Evolutionary conservation across 305 asterid species (phyloP).

Genomic region (Fraxinus dipetala): DNA sequence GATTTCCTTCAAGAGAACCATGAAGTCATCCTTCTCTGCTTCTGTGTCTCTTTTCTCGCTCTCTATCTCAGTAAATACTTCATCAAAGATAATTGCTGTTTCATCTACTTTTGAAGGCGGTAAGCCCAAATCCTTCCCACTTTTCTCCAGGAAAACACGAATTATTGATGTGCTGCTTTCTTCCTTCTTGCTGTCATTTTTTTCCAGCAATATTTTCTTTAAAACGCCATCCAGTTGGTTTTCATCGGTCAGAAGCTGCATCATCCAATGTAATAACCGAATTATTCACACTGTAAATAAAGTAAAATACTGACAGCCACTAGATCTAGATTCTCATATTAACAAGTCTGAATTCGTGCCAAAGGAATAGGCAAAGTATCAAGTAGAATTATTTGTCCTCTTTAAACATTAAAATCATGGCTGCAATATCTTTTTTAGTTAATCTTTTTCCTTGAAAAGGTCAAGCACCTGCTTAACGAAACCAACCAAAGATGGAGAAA

Average conservation of each 20-base stretch:
- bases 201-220: constrained; percentile 33
- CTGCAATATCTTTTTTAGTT: background rate
- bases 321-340: background rate
- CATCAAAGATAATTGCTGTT: constrained; percentile 37
- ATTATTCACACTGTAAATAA: background rate
- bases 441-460: background rate
- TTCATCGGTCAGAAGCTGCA: constrained; percentile 46
- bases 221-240: constrained; percentile 30
- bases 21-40: constrained; percentile 30
- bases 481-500: background rate
- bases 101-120: constrained; percentile 49
- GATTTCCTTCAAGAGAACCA: constrained; percentile 34
- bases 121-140: constrained; percentile 40
- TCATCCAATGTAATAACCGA: background rate
- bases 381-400: background rate
- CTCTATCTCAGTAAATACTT: constrained; percentile 34
- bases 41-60: constrained; percentile 17
- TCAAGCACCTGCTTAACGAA: background rate
- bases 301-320: background rate
- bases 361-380: background rate
- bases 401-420: background rate
- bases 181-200: constrained; percentile 22
- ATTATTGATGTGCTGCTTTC: constrained; percentile 23
- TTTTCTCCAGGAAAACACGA: constrained; percentile 40
- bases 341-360: background rate